These are phyloP conservation scores for Beauveria medogensis DNA, from an alignment of 2,329 filamentous ascomycete genomes.

Conservation along the genomic window DNA sequence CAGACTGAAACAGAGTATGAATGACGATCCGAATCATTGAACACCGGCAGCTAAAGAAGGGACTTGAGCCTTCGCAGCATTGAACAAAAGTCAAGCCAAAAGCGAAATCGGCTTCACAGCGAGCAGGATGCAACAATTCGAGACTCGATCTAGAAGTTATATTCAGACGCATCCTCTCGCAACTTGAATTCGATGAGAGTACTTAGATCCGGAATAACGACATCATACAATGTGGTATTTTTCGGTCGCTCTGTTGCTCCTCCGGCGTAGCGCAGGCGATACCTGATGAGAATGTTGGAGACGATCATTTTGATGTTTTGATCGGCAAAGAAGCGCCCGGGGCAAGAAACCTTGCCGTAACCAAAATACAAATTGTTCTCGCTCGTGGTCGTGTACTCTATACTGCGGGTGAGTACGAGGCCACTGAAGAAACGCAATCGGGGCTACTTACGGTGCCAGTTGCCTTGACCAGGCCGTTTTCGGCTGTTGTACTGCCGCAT, in stretches of 20 bases:
- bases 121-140: background rate
- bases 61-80: background rate
- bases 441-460: conserved; percentile 1
- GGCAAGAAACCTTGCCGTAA: conserved; percentile 4
- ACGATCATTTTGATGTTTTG: conserved; percentile 3
- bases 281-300: background rate
- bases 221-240: background rate
- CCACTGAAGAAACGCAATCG: too few relatives aligned
- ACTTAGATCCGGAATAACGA: background rate
- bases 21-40: too few relatives aligned
- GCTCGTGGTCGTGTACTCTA: conserved; percentile 7
- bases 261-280: background rate
- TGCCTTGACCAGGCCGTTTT: background rate
- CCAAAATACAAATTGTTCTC: conserved; percentile 1
- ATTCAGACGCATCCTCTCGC: background rate
- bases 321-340: background rate
- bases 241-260: background rate
- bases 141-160: background rate
- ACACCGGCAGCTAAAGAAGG: background rate
- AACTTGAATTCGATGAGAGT: conserved; percentile 1
- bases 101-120: too few relatives aligned
- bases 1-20: background rate
- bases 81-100: background rate
- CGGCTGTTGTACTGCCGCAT: conserved; percentile 2
- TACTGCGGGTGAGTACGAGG: background rate